These are phyloP conservation scores for Agrostemma githago DNA, from an alignment of 148 eudicot genomes.

Conservation along the genomic window DNA sequence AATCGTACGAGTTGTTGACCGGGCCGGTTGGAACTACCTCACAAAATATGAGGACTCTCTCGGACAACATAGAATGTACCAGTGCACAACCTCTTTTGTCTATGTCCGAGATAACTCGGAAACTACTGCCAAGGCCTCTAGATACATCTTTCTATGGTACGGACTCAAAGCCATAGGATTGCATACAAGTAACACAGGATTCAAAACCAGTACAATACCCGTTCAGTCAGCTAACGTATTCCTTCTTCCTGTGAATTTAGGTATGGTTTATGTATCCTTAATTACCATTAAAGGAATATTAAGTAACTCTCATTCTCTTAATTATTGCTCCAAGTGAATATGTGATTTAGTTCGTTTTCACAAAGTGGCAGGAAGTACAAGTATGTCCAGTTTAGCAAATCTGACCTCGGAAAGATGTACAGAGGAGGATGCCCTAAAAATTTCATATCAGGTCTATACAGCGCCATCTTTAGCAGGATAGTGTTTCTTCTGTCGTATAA, in stretches of 20 bases:
- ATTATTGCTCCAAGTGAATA: not conserved
- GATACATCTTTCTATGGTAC: too few relatives aligned
- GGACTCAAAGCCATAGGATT: not conserved
- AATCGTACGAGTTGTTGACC: too few relatives aligned
- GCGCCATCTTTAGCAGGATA: not conserved
- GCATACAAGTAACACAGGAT: not conserved
- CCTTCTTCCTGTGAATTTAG: not conserved
- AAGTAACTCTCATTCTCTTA: not conserved
- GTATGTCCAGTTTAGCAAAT: not conserved
- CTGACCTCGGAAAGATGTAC: not conserved
- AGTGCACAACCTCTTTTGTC: too few relatives aligned
- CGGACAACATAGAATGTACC: too few relatives aligned
- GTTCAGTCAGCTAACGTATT: not conserved
- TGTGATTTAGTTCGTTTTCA: not conserved
- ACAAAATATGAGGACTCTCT: too few relatives aligned
- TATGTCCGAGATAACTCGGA: too few relatives aligned
- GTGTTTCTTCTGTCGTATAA: not conserved
- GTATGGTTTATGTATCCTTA: not conserved
- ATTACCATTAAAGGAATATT: not conserved
- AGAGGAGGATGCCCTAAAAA: not conserved
- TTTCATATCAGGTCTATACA: not conserved
- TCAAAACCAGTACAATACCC: not conserved
- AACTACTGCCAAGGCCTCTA: too few relatives aligned
- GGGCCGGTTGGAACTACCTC: too few relatives aligned
- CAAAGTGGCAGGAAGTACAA: not conserved